Base-by-base conservation (phyloP, 768 basidiomycete genomes). In the Candolleomyces efflorescens region DNA sequence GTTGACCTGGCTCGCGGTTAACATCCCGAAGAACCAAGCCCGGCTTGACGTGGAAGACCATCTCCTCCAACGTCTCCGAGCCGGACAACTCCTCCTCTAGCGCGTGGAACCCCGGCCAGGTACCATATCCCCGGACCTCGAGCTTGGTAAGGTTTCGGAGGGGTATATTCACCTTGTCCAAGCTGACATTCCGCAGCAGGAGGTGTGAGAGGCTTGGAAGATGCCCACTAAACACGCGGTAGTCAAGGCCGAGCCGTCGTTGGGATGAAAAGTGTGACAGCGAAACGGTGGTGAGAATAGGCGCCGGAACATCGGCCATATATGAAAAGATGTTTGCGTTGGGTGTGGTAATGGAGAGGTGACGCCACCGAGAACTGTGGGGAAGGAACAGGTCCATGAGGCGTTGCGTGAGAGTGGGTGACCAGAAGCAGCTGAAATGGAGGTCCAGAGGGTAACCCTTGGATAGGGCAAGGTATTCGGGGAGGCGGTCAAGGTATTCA, bases 11-110 rank as follows among this genome's bases (percentile, higher is more conserved):
- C 1, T 53, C 38, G 27, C 44, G 60, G 32, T 59, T 37, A 32
- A 70, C 47, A 47, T 69, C 60, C 13, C 61, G 43, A 7, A 71
- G 53, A 10, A 68, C 63, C 7, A 58, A 54, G 7, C 54, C 51
- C 7, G 69, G 64, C 55, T 68, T 68, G 53, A 72, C 67, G 39
- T 71, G 71, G n/a, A 73, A 48, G 15, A 63, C 52, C 12, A 73
- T 60, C 11, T 61, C 46, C 43, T 66, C 59, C 27, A 71, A 50
- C 5, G 48, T 54, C 10, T 58, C 53, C 1, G 68, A 67, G 7
- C 63, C 66, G n/a, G 57, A 63, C 7, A 72, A 48, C 50, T 69
- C 59, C 11, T 70, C 63, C 27, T 58, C 60, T 3, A 73, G 49
- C 39, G 59, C 59, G 15, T 44, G 37, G 36, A 66, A 65, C 3